phyloP scores from a whole-genome alignment of 75 land plant genomes.

The Picea glauca region DNA sequence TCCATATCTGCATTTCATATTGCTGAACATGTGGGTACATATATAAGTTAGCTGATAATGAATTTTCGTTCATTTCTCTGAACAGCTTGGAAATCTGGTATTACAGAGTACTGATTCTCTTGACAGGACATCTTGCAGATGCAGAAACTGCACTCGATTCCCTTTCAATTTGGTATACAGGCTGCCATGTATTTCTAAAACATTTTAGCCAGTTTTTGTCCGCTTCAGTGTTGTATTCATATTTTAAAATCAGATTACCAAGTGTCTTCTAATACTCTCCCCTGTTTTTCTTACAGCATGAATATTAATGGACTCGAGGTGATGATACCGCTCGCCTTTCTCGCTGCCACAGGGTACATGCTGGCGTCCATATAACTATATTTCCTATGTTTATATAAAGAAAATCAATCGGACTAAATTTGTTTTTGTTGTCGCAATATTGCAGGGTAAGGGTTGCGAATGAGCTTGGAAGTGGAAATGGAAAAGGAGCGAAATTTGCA shows the following conservation, averaged over 20 bases:
- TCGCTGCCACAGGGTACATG: constrained; percentile 25
- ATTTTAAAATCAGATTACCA: background rate
- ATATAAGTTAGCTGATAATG: background rate
- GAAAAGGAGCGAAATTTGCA: constrained; percentile 51
- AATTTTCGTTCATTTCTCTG: background rate
- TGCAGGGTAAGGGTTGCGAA: constrained; percentile 58
- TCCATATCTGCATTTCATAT: background rate
- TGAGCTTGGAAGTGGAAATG: constrained; percentile 78
- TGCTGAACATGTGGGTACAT: background rate
- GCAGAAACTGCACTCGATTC: constrained; percentile 42
- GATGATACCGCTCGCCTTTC: constrained; percentile 32
- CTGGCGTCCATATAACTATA: background rate
- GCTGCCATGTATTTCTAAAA: background rate
- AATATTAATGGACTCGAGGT: constrained; percentile 29
- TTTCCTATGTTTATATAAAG: background rate
- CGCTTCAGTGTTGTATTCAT: background rate
- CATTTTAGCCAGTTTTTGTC: background rate
- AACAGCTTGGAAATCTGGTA: constrained; percentile 56
- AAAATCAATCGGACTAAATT: background rate
- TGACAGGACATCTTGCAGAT: constrained; percentile 35
- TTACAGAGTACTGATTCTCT: constrained; percentile 36
- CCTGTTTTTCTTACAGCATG: constrained; percentile 15
- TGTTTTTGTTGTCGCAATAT: background rate
- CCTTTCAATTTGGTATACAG: constrained; percentile 49
- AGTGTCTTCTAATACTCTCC: background rate